A percentile compares a stretch with the other conserved stretches of the same genome.
Evolutionary conservation across 805 yeast species (phyloP).

Genomic region (Ogataea trehaloabstinens): DNA sequence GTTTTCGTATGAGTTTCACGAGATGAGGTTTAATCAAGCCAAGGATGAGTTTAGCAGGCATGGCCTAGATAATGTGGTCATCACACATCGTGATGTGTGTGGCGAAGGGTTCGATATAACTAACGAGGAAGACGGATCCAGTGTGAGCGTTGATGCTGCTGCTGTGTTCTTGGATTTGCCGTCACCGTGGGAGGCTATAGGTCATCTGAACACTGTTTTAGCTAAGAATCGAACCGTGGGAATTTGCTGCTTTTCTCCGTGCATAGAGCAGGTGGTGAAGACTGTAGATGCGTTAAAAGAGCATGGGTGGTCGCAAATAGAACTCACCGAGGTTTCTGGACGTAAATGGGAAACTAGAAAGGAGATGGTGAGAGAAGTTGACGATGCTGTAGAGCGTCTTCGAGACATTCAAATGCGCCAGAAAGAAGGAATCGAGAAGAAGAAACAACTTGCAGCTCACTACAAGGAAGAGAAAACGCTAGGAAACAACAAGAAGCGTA

Average conservation of each 20-base stretch:
- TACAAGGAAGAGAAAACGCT: neutral
- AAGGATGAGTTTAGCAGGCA: constrained; percentile 71
- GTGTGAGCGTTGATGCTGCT: constrained; percentile 63
- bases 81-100: constrained; percentile 93
- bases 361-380: constrained; percentile 78
- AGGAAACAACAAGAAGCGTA: constrained; percentile 18
- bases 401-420: constrained; percentile 77
- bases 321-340: constrained; percentile 89
- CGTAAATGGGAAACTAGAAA: constrained; percentile 83
- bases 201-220: constrained; percentile 61
- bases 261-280: constrained; percentile 93
- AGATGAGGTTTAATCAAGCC: constrained; percentile 79
- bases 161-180: constrained; percentile 90
- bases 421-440: constrained; percentile 59
- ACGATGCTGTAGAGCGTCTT: constrained; percentile 76
- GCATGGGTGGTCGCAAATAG: constrained; percentile 81
- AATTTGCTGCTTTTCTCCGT: constrained; percentile 95
- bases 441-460: constrained; percentile 31
- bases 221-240: constrained; percentile 53
- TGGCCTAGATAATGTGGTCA: constrained; percentile 54
- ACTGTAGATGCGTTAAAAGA: constrained; percentile 73
- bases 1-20: constrained; percentile 90
- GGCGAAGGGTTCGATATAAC: constrained; percentile 70
- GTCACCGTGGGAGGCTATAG: constrained; percentile 95
- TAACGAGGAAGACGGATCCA: constrained; percentile 54